A percentile compares a stretch with the other conserved stretches of the same genome.
These are phyloP conservation scores for Zygosaccharomyces sapae DNA, from an alignment of 1,139 yeast genomes.

Conservation along the genomic window DNA sequence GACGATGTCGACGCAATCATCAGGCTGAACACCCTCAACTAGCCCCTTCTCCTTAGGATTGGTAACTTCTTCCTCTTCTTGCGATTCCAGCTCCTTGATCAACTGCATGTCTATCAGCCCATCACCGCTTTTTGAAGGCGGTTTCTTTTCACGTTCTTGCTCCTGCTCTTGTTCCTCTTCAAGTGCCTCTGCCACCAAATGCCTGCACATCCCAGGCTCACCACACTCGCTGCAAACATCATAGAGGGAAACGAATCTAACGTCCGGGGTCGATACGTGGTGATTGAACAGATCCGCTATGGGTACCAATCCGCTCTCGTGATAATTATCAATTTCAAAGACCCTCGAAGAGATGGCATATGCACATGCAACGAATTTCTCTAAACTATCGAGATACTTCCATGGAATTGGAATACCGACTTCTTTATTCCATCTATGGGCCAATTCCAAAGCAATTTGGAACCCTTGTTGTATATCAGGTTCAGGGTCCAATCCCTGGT, in stretches of 20 bases:
- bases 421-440: constrained; percentile 36
- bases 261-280: constrained; percentile 51
- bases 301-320: constrained; percentile 75
- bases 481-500: constrained; percentile 37
- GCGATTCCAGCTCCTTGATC: constrained; percentile 21
- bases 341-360: constrained; percentile 71
- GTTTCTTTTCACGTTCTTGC: constrained; percentile 28
- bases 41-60: constrained; percentile 26
- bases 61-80: constrained; percentile 21
- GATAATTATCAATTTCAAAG: constrained; percentile 71
- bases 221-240: constrained; percentile 78
- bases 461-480: constrained; percentile 55
- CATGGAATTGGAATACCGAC: constrained; percentile 41
- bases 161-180: constrained; percentile 25
- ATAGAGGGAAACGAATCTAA: constrained; percentile 68
- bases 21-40: constrained; percentile 5
- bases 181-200: constrained; percentile 33
- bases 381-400: constrained; percentile 30
- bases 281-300: constrained; percentile 91
- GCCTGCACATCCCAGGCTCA: constrained; percentile 52
- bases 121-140: constrained; percentile 33
- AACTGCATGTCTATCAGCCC: constrained; percentile 35
- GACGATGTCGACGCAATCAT: constrained; percentile 46
- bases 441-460: constrained; percentile 49
- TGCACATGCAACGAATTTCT: constrained; percentile 48